Base-by-base conservation (phyloP, 2,329 filamentous ascomycete genomes). In the Botrytis tulipae region DNA sequence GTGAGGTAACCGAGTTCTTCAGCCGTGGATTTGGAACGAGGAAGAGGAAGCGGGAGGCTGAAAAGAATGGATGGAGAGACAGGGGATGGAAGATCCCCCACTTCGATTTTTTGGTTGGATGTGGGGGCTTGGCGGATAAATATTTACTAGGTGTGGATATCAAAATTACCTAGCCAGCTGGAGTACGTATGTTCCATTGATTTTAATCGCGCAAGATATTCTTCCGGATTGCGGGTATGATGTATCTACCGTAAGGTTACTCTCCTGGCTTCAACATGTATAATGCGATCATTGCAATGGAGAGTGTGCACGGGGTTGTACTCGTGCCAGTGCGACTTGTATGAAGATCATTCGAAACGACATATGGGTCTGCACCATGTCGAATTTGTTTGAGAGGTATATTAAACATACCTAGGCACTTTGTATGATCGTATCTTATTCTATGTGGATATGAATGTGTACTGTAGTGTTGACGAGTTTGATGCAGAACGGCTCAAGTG, bases 41-140 rank as follows among this genome's bases (percentile, higher is more conserved):
- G 65, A 62, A 18, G 62, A 35, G n/a, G 20, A 51, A 20, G 63
- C 44, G n/a, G 48, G 35, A 69, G 66, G 66, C 66, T 51, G 40
- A 57, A 51, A 22, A 57, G n/a, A 29, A 57, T 57, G 18, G 16
- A 51, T 51, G 46, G 48, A 29, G 10, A 29, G 51, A 57, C 51
- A 57, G n/a, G 51, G 51, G 51, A 57, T 57, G 48, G 32, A 10
- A 32, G 9, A 22, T 25, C 40, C 61, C 40, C 61, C 61, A 65
- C 42, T 20, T 65, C 22, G 12, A 29, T 1, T 29, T 29, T 57
- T 2, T 18, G 51, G n/a, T 1, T 29, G 51, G 51, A 32, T 29
- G 51, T 29, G 51, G 51, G 51, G 51, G 14, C 29, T 57, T 57
- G 51, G 51, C n/a, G 51, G 51, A 57, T 57, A 29, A 18, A 57